Evolutionary conservation across 1,284 basidiomycete genomes (phyloP).

Genomic region (Thelephora terrestris): DNA sequence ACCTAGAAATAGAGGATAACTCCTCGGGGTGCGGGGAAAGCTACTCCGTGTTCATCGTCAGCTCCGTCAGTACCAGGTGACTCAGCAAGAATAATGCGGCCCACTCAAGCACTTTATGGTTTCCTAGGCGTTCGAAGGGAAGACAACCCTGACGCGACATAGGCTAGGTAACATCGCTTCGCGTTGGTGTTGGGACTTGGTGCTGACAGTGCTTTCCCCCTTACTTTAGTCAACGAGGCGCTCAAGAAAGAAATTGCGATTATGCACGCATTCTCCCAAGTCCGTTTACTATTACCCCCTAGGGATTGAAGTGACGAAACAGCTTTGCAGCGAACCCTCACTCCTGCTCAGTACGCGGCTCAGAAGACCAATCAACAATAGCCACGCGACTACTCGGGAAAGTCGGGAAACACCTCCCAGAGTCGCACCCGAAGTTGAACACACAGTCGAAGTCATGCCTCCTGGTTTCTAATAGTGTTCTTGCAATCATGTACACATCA

Average conservation of each 20-base stretch:
- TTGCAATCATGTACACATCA: no score
- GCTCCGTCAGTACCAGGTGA: conserved; percentile 38
- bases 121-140: conserved; percentile 60
- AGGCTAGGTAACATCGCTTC: conserved; percentile 36
- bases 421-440: no score
- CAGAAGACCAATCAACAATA: conserved; percentile 30
- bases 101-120: not conserved
- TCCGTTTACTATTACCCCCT: conserved; percentile 19
- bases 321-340: conserved; percentile 55
- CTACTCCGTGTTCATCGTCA: conserved; percentile 65
- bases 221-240: conserved; percentile 54
- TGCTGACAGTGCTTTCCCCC: conserved; percentile 1
- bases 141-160: conserved; percentile 64
- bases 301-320: not conserved
- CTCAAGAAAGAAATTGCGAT: conserved; percentile 63
- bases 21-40: conserved; percentile 73
- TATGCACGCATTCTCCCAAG: conserved; percentile 82
- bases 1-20: conserved; percentile 63
- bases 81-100: not conserved
- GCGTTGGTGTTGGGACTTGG: not conserved
- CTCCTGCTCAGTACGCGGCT: conserved; percentile 58
- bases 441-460: no score
- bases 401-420: no score
- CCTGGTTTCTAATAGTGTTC: no score
- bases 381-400: no score